Evolutionary conservation across 2,329 filamentous ascomycete genomes (phyloP).

Genomic region (Botrytis cinerea): DNA sequence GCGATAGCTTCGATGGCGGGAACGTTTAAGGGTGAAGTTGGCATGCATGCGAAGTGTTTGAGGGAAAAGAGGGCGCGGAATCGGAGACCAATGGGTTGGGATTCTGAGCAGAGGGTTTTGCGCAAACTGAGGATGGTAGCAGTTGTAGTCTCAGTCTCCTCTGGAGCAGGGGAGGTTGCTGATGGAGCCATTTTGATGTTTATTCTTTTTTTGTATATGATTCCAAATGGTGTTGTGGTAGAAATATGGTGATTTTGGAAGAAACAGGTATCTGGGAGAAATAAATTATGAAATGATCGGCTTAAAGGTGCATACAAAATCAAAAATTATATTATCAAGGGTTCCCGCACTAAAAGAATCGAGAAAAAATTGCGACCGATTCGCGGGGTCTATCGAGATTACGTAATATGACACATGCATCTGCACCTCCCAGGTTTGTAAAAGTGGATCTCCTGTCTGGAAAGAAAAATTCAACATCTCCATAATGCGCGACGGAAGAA

Average conservation of each 20-base stretch:
- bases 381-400: constrained; percentile 7
- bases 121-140: constrained; percentile 56
- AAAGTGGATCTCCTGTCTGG: not conserved
- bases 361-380: constrained; percentile 10
- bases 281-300: not conserved
- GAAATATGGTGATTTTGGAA: not conserved
- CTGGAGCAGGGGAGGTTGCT: constrained; percentile 36
- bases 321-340: not conserved
- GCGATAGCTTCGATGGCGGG: constrained; percentile 79
- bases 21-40: constrained; percentile 56
- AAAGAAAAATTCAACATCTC: not conserved
- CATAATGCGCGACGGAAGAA: not conserved
- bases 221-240: not conserved
- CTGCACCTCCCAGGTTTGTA: not conserved
- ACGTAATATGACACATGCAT: constrained; percentile 7
- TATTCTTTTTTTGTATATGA: not conserved
- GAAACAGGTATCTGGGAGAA: not conserved
- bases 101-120: constrained; percentile 76
- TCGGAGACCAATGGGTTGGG: constrained; percentile 78
- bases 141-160: constrained; percentile 30
- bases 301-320: not conserved
- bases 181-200: constrained; percentile 40
- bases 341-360: not conserved
- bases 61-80: constrained; percentile 98
- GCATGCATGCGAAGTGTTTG: constrained; percentile 81